Evolutionary conservation across 768 basidiomycete genomes (phyloP).

Genomic region (Russula vinacea): DNA sequence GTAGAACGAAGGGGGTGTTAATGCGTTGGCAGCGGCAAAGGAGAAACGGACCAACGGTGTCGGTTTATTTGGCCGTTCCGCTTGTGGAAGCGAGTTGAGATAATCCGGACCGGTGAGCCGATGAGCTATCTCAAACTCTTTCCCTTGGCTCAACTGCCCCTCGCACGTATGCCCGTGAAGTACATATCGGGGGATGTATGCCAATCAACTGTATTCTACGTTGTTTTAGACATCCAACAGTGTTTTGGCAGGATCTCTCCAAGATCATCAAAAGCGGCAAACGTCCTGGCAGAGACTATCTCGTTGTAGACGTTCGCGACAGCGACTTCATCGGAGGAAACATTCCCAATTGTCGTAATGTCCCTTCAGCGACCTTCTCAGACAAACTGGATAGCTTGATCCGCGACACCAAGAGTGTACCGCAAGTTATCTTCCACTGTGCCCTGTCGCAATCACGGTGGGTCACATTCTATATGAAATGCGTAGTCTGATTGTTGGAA

Average conservation of each 20-base stretch:
- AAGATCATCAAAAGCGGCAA: conserved; percentile 64
- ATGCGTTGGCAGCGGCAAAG: conserved; percentile 33
- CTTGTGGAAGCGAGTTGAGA: background rate
- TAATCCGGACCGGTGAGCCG: background rate
- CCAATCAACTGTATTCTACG: background rate
- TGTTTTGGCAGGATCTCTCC: conserved; percentile 57
- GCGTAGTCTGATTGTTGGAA: conserved; percentile 3
- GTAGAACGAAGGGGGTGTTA: conserved; percentile 3
- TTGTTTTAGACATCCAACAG: conserved; percentile 1
- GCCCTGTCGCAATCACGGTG: conserved; percentile 73
- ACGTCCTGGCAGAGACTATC: conserved; percentile 58
- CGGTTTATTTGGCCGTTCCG: background rate
- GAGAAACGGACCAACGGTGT: conserved; percentile 23
- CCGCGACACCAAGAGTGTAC: conserved; percentile 56
- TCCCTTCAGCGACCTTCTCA: conserved; percentile 61
- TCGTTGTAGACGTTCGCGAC: conserved; percentile 83
- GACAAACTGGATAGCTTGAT: conserved; percentile 57
- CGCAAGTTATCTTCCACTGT: conserved; percentile 74
- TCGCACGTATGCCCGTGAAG: conserved; percentile 34
- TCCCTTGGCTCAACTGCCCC: background rate
- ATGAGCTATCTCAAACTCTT: background rate
- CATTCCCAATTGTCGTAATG: conserved; percentile 60
- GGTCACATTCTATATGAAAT: conserved; percentile 32
- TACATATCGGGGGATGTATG: conserved; percentile 45
- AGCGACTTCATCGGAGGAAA: conserved; percentile 77